Percentiles rank a stretch among this genome's conserved stretches.
Evolutionary conservation across 495 filamentous ascomycete genomes (phyloP).

Genomic region (Penicillium samsonianum): DNA sequence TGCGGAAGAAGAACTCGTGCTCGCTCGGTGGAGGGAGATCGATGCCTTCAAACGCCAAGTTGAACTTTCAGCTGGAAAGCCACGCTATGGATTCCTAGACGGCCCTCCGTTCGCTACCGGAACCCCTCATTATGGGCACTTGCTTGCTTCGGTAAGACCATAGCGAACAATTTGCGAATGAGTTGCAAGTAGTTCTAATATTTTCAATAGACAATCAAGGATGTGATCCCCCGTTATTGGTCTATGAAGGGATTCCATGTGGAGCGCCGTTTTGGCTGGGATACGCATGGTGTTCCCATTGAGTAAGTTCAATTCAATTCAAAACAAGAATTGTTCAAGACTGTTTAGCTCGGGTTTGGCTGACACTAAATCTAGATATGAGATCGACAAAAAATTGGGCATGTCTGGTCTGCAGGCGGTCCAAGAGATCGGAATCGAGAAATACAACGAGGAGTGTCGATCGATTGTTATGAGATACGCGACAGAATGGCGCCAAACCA

Average conservation of each 20-base stretch:
- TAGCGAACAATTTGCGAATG: no score
- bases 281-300: conserved; percentile 94
- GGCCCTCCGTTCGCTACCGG: conserved; percentile 68
- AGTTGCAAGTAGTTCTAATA: neutral
- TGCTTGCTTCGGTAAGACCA: conserved; percentile 67
- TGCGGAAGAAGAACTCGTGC: conserved; percentile 79
- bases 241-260: conserved; percentile 96
- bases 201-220: conserved; percentile 74
- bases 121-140: conserved; percentile 92
- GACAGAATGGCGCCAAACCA: conserved; percentile 84
- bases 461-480: conserved; percentile 95
- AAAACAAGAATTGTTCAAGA: neutral
- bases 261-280: conserved; percentile 71
- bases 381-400: conserved; percentile 96
- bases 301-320: conserved; percentile 45
- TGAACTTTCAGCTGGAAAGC: conserved; percentile 68
- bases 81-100: conserved; percentile 70
- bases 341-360: neutral
- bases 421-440: conserved; percentile 78
- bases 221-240: conserved; percentile 96
- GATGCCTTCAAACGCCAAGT: conserved; percentile 80
- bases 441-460: conserved; percentile 91
- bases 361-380: conserved; percentile 49
- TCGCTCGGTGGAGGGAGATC: conserved; percentile 84
- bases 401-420: conserved; percentile 90